These are phyloP conservation scores for Aspergillus ostianus DNA, from an alignment of 495 filamentous ascomycete genomes.

Conservation along the genomic window DNA sequence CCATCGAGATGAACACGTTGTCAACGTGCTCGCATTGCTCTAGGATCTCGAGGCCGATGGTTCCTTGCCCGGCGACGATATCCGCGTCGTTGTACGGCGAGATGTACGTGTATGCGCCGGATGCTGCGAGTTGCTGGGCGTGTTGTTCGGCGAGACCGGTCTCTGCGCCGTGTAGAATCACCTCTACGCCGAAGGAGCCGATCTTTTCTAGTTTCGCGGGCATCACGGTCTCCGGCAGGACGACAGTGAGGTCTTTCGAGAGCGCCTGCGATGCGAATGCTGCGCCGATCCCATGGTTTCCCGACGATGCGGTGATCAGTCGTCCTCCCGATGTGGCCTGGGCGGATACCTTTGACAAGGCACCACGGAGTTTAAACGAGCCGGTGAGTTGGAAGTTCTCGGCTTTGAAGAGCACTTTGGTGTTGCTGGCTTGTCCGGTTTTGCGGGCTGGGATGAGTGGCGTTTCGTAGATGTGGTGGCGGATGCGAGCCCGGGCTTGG, in stretches of 20 bases:
- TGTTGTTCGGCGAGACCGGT: slow-evolving; percentile 1
- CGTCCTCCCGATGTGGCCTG: neutral
- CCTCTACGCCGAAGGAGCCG: neutral
- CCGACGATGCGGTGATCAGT: slow-evolving; percentile 5
- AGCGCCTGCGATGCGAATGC: slow-evolving; percentile 1
- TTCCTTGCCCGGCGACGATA: slow-evolving; percentile 6
- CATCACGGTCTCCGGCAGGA: neutral
- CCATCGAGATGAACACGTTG: slow-evolving; percentile 10
- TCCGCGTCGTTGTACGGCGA: slow-evolving; percentile 8
- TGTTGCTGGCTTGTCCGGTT: neutral
- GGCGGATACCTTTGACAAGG: slow-evolving; percentile 5
- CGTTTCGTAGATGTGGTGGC: slow-evolving; percentile 6
- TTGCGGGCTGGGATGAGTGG: slow-evolving; percentile 1
- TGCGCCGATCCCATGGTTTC: slow-evolving; percentile 9
- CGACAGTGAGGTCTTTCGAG: neutral
- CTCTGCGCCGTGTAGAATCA: slow-evolving; percentile 1
- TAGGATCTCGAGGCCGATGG: slow-evolving; percentile 3
- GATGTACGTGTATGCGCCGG: slow-evolving; percentile 1
- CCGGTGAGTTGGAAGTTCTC: slow-evolving; percentile 12
- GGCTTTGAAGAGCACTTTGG: slow-evolving; percentile 3
- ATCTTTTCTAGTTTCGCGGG: neutral
- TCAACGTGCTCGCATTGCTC: slow-evolving; percentile 7
- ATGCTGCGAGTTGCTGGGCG: neutral
- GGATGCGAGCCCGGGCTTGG: slow-evolving; percentile 6
- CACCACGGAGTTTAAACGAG: slow-evolving; percentile 9